A percentile compares a stretch with the other conserved stretches of the same genome.
Evolutionary conservation across 2,329 filamentous ascomycete species (phyloP).

Genomic region (Trichoderma sp.): DNA sequence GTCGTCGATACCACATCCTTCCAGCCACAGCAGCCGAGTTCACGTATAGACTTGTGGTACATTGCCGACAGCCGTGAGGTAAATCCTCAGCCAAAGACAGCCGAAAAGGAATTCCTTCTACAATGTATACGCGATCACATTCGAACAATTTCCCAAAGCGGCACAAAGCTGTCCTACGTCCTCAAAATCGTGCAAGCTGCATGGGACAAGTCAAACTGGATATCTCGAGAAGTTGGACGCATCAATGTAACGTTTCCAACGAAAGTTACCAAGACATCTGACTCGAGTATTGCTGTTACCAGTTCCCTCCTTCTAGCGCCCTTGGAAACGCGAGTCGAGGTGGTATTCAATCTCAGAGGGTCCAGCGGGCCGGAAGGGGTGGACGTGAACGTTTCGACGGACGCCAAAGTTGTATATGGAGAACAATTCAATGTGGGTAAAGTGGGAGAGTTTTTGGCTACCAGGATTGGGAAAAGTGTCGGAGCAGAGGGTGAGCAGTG

Average conservation of each 20-base stretch:
- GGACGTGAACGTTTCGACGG: conserved; percentile 55
- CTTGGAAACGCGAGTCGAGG: conserved; percentile 68
- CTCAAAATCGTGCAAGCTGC: conserved; percentile 60
- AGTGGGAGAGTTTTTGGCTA: conserved; percentile 69
- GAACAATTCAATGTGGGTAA: conserved; percentile 75
- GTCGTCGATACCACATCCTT: conserved; percentile 70
- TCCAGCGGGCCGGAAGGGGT: conserved; percentile 51
- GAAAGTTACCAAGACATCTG: conserved; percentile 61
- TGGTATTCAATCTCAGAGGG: conserved; percentile 58
- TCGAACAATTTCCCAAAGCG: conserved; percentile 60
- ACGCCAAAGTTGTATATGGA: conserved; percentile 70
- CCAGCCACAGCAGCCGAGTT: conserved; percentile 47
- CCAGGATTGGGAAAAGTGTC: conserved; percentile 50
- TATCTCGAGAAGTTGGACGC: conserved; percentile 61
- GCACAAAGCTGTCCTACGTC: conserved; percentile 58
- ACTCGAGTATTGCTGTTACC: conserved; percentile 64
- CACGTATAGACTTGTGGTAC: conserved; percentile 69
- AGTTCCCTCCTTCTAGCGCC: conserved; percentile 63
- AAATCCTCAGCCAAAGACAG: conserved; percentile 58
- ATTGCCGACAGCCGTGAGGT: conserved; percentile 60
- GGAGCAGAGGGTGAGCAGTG: conserved; percentile 47
- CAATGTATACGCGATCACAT: conserved; percentile 70
- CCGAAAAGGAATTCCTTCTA: conserved; percentile 74
- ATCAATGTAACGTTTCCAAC: conserved; percentile 68
- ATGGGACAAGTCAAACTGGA: conserved; percentile 65